Base-by-base conservation (phyloP, 305 asterid genomes). In the Fraxinus angustifolia region DNA sequence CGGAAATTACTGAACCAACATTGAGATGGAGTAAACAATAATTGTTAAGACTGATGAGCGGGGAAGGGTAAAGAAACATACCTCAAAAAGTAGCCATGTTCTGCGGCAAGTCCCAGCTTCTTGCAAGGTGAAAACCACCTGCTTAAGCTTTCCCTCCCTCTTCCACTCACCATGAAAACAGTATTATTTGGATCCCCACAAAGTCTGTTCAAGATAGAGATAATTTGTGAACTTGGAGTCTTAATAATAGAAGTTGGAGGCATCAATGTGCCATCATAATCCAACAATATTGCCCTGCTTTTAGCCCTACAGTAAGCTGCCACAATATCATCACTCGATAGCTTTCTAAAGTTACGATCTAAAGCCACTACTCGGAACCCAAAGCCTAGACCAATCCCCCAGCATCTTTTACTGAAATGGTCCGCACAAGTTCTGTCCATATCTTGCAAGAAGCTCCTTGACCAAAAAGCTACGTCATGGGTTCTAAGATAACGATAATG, bases 11-110 rank as follows among this genome's bases (percentile, higher is more conserved):
- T 6, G 26, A 53, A 53, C 23, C 65, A 53, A 53, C 65, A 53
- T 53, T 53, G 23, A 53, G 23, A 17, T 53, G 8, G 1, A 53
- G 3, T 53, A n/a, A 53, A 53, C 65, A n/a, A 53, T n/a, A 53
- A 53, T 53, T n/a, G 74, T 80, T 73, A 80, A 62, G 74, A 26
- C 19, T 35, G 38, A 76, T 12, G 36, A 75, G 78, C 31, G 70
- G 83, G 84, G 26, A 67, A 60, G 82, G 73, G 79, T 35, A 17
- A 80, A 65, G 80, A 30, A 86, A 28, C 85, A 65, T 68, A 92
- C 99, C 98, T 93, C 82, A 92, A 80, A 80, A 93, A 95, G 92
- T 91, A 95, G 82, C 99, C 99, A 86, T 95, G 99, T 87, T 95
- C 99, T 2, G 99, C 99, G 73, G 98, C 93, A 86, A 95, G 95